Conservation (phyloP, 176 grass and related monocot species). For the Phoenix roebelenii region DNA sequence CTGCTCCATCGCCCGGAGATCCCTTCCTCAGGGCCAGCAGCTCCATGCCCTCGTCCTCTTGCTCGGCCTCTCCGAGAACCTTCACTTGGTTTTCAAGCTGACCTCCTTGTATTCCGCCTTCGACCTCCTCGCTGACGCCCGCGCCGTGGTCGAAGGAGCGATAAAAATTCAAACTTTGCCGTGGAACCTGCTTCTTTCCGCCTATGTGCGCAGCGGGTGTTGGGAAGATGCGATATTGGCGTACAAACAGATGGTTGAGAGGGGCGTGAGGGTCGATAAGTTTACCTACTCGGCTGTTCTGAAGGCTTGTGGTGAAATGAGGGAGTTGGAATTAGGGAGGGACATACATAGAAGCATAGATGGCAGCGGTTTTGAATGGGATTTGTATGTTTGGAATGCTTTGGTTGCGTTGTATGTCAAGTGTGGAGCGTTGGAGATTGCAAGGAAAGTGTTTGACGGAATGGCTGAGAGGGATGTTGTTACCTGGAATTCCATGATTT, state of each 20-base stretch:
- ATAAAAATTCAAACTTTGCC: not conserved
- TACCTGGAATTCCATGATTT: slow-evolving; percentile 17
- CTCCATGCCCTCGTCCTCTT: slow-evolving; percentile 41
- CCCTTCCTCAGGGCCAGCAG: no score
- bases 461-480: slow-evolving; percentile 34
- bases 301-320: slow-evolving; percentile 35
- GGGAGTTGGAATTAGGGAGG: slow-evolving; percentile 23
- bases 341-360: slow-evolving; percentile 21
- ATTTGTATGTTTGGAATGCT: slow-evolving; percentile 37
- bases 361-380: slow-evolving; percentile 12
- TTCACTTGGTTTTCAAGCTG: slow-evolving; percentile 23
- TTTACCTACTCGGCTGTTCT: slow-evolving; percentile 55
- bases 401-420: slow-evolving; percentile 38
- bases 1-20: slow-evolving; percentile 5
- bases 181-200: slow-evolving; percentile 41
- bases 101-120: slow-evolving; percentile 28
- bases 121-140: slow-evolving; percentile 31
- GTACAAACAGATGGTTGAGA: slow-evolving; percentile 22
- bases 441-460: slow-evolving; percentile 51
- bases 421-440: slow-evolving; percentile 19
- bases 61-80: slow-evolving; percentile 28
- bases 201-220: slow-evolving; percentile 22
- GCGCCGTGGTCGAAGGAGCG: slow-evolving; percentile 22
- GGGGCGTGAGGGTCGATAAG: slow-evolving; percentile 19
- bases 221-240: slow-evolving; percentile 25